Evolutionary conservation across 805 yeast species (phyloP).

Genomic region (Kluyveromyces siamensis): DNA sequence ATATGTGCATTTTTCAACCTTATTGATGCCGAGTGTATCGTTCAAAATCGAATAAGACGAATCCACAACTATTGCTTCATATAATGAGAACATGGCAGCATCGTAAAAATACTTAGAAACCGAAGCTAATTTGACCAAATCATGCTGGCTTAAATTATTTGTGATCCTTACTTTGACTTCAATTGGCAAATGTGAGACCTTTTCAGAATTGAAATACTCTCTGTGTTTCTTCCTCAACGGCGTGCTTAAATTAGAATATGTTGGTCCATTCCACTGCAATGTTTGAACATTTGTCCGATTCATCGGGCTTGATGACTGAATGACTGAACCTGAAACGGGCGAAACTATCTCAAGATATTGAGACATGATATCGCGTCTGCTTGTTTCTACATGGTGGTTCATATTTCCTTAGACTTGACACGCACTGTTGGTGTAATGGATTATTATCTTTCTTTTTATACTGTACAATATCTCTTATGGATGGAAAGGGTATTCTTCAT

Average conservation of each 20-base stretch:
- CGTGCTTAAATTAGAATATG: too few relatives aligned
- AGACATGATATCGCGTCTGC: slow-evolving; percentile 7
- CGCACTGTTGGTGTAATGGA: too few relatives aligned
- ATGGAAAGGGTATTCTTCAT: too few relatives aligned
- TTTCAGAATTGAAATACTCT: slow-evolving; percentile 11
- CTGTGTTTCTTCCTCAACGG: neutral
- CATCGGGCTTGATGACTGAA: neutral
- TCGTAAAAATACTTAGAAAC: slow-evolving; percentile 26
- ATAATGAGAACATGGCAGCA: slow-evolving; percentile 29
- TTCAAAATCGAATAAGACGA: slow-evolving; percentile 32
- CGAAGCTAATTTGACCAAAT: slow-evolving; percentile 27
- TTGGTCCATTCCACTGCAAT: too few relatives aligned
- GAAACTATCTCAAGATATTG: slow-evolving; percentile 7
- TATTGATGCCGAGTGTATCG: slow-evolving; percentile 25
- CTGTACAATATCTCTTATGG: too few relatives aligned
- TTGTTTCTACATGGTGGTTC: neutral
- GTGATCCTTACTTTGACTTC: slow-evolving; percentile 30
- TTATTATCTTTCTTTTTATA: too few relatives aligned
- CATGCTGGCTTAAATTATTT: slow-evolving; percentile 32
- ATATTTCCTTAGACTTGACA: too few relatives aligned
- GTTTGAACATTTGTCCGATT: too few relatives aligned
- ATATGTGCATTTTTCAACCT: slow-evolving; percentile 14
- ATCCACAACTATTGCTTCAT: slow-evolving; percentile 23
- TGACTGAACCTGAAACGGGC: slow-evolving; percentile 11
- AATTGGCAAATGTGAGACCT: slow-evolving; percentile 25